A percentile compares a stretch with the other conserved stretches of the same genome.
Evolutionary conservation across 129 eudicot species (phyloP).

Genomic region (Kitagawia praeruptora): DNA sequence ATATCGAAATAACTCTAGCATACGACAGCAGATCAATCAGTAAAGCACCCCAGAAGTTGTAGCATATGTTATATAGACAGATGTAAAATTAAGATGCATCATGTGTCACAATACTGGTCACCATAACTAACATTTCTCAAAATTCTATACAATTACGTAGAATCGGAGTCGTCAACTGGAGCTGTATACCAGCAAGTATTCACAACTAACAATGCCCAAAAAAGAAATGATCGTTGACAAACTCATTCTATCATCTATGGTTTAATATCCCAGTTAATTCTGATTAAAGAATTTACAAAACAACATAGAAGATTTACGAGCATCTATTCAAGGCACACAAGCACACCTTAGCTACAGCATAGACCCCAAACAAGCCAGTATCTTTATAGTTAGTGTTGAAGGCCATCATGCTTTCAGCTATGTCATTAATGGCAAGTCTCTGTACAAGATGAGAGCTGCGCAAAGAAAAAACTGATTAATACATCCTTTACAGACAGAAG

Average conservation of each 20-base stretch:
- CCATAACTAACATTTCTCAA: neutral
- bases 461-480: neutral
- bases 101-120: neutral
- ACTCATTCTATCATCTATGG: neutral
- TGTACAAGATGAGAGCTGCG: constrained; percentile 76
- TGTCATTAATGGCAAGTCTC: constrained; percentile 74
- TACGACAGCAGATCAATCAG: neutral
- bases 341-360: constrained; percentile 86
- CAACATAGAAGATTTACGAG: neutral
- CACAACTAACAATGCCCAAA: neutral
- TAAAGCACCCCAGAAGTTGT: neutral
- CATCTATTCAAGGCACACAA: neutral
- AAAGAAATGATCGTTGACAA: neutral
- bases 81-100: neutral
- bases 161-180: neutral
- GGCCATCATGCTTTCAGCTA: constrained; percentile 96
- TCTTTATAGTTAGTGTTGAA: constrained; percentile 94
- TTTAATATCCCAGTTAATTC: neutral
- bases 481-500: neutral
- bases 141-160: neutral
- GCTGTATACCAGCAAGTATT: neutral
- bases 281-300: neutral
- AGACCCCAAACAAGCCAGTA: constrained; percentile 94
- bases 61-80: neutral
- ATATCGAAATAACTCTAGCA: neutral